phyloP scores from a whole-genome alignment of 2,329 filamentous ascomycete species.

The Diaporthe ampelina region DNA sequence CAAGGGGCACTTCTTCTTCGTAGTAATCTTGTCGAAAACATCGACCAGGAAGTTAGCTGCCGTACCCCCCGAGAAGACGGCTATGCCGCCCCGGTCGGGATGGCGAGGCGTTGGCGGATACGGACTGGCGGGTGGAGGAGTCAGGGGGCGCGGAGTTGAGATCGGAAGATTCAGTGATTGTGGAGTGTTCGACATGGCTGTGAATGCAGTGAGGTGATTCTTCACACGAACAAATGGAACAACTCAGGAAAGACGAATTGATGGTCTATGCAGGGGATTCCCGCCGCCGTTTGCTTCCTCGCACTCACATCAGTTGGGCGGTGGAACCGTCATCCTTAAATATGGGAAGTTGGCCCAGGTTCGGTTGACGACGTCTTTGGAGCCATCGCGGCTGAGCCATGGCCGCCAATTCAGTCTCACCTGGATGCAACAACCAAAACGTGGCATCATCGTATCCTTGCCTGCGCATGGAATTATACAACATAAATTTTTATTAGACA shows the following conservation, averaged over 20 bases:
- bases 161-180: constrained; percentile 5
- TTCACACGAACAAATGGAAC: background rate
- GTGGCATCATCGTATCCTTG: constrained; percentile 46
- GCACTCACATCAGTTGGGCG: background rate
- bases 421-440: constrained; percentile 35
- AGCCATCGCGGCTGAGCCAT: constrained; percentile 34
- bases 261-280: background rate
- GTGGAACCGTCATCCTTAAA: constrained; percentile 18
- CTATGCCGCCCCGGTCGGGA: constrained; percentile 67
- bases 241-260: background rate
- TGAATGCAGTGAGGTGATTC: background rate
- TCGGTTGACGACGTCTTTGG: constrained; percentile 20
- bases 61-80: constrained; percentile 92
- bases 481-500: background rate
- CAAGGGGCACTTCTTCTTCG: constrained; percentile 76
- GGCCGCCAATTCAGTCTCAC: constrained; percentile 15
- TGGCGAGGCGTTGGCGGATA: constrained; percentile 34
- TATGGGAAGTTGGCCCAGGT: background rate
- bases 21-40: constrained; percentile 79
- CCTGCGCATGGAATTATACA: background rate
- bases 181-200: constrained; percentile 18
- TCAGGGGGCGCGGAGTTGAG: constrained; percentile 31
- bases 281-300: background rate
- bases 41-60: constrained; percentile 96
- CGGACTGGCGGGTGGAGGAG: constrained; percentile 22